Evolutionary conservation across 495 filamentous ascomycete genomes (phyloP).

Genomic region (Xylaria palmicola): DNA sequence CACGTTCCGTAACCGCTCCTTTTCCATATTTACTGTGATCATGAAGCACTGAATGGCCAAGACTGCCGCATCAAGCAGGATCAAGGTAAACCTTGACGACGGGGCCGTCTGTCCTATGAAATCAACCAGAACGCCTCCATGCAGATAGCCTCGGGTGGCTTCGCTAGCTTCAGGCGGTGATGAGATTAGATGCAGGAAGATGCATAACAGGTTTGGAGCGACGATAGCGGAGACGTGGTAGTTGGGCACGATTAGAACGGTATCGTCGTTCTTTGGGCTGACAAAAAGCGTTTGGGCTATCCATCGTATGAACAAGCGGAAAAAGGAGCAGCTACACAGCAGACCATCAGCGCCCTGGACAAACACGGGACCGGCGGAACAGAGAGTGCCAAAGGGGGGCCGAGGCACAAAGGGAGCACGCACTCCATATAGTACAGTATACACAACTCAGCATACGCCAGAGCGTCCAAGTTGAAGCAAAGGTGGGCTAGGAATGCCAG

Average conservation of each 20-base stretch:
- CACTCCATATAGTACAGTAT: slow-evolving; percentile 92
- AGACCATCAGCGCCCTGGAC: slow-evolving; percentile 10
- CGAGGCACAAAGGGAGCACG: slow-evolving; percentile 28
- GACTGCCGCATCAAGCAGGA: slow-evolving; percentile 64
- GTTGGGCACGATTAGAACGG: slow-evolving; percentile 59
- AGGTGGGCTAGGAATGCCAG: slow-evolving; percentile 67
- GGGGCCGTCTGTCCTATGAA: slow-evolving; percentile 84
- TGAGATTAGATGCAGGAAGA: slow-evolving; percentile 66
- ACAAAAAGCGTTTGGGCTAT: slow-evolving; percentile 73
- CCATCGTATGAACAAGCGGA: slow-evolving; percentile 68
- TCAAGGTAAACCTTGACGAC: slow-evolving; percentile 60
- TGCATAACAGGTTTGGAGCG: slow-evolving; percentile 67
- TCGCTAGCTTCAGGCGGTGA: slow-evolving; percentile 67
- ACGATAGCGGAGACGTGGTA: slow-evolving; percentile 71
- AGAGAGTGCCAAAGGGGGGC: too few species aligned
- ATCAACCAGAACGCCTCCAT: slow-evolving; percentile 82
- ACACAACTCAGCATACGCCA: slow-evolving; percentile 79
- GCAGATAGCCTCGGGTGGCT: slow-evolving; percentile 74
- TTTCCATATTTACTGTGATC: slow-evolving; percentile 69
- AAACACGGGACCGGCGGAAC: background rate
- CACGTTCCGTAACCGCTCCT: slow-evolving; percentile 53
- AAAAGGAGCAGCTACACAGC: slow-evolving; percentile 67
- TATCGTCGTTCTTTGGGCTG: slow-evolving; percentile 65
- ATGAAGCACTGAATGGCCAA: slow-evolving; percentile 70
- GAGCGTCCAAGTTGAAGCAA: slow-evolving; percentile 70